Evolutionary conservation across 345 rosid genomes (phyloP).

Genomic region (Chamaenerion angustifolium): DNA sequence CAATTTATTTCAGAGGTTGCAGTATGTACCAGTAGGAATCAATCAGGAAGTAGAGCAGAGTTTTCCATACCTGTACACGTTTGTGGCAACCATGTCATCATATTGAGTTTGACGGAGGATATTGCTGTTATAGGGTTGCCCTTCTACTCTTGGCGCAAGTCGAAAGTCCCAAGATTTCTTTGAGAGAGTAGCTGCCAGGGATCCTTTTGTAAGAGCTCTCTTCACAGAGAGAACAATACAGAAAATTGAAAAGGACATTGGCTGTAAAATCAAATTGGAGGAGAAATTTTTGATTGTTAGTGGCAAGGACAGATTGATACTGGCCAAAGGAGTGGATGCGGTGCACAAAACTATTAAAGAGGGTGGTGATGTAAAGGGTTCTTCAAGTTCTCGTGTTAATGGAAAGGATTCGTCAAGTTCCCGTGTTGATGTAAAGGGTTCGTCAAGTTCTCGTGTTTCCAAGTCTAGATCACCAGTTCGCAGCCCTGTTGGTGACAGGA

Average conservation of each 20-base stretch:
- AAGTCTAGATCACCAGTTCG: conserved; percentile 80
- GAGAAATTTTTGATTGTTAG: conserved; percentile 89
- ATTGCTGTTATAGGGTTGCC: conserved; percentile 56
- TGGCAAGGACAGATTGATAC: conserved; percentile 81
- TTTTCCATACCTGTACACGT: too few species aligned
- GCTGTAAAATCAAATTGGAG: conserved; percentile 87
- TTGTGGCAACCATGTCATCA: too few species aligned
- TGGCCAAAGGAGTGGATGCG: conserved; percentile 95
- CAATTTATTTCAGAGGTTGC: too few species aligned
- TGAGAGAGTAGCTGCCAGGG: conserved; percentile 92
- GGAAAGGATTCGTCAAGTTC: conserved; percentile 41
- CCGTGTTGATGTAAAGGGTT: conserved; percentile 40
- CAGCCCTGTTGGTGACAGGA: conserved; percentile 51
- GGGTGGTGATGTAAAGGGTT: conserved; percentile 49
- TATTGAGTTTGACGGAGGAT: too few species aligned
- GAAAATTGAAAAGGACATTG: conserved; percentile 63
- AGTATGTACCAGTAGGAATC: too few species aligned
- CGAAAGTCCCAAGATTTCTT: conserved; percentile 86
- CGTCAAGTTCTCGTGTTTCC: conserved; percentile 53
- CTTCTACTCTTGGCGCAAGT: conserved; percentile 91
- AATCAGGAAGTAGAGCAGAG: too few species aligned
- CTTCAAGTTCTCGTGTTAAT: conserved; percentile 41
- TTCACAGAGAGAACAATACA: conserved; percentile 72
- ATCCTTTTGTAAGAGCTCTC: conserved; percentile 52
- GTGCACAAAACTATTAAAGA: conserved; percentile 72